Evolutionary conservation across 768 basidiomycete species (phyloP).

Genomic region (Termitomyces titanicus): DNA sequence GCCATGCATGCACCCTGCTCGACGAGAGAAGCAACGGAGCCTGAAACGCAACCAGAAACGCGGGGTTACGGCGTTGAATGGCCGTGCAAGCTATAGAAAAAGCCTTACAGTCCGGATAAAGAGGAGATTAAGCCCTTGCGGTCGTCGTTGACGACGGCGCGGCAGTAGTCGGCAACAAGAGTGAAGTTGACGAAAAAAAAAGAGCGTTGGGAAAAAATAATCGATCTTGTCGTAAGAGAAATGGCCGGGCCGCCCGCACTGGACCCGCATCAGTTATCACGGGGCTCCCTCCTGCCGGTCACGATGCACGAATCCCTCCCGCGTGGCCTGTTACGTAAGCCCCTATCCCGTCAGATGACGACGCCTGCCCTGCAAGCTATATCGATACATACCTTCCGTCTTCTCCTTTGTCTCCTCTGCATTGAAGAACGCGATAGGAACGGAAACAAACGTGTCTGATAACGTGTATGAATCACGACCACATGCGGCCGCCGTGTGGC

Average conservation of each 20-base stretch:
- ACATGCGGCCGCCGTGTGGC: not conserved
- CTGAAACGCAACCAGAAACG: constrained; percentile 6
- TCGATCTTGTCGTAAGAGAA: constrained; percentile 10
- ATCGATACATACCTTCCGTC: not conserved
- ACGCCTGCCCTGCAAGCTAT: not conserved
- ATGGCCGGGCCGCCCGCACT: constrained; percentile 7
- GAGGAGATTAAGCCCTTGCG: not conserved
- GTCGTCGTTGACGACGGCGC: constrained; percentile 3
- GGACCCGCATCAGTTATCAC: constrained; percentile 5
- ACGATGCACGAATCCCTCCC: constrained; percentile 5
- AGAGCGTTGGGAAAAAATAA: constrained; percentile 14
- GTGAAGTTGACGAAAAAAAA: not conserved
- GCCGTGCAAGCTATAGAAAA: not conserved
- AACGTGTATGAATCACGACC: not conserved
- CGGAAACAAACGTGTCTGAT: not conserved
- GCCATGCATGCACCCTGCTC: constrained; percentile 11
- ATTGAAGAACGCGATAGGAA: not conserved
- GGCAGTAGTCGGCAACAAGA: constrained; percentile 1
- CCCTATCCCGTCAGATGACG: constrained; percentile 1
- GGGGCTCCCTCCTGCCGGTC: constrained; percentile 8
- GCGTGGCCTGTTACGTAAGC: constrained; percentile 2
- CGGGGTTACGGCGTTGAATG: constrained; percentile 11
- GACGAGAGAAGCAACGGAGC: constrained; percentile 2
- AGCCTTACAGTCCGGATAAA: not conserved
- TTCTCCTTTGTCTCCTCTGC: not conserved